Evolutionary conservation across 495 filamentous ascomycete genomes (phyloP), one percentile per base, ranked within the genome.

Genomic region (Daldinia loculata): DNA sequence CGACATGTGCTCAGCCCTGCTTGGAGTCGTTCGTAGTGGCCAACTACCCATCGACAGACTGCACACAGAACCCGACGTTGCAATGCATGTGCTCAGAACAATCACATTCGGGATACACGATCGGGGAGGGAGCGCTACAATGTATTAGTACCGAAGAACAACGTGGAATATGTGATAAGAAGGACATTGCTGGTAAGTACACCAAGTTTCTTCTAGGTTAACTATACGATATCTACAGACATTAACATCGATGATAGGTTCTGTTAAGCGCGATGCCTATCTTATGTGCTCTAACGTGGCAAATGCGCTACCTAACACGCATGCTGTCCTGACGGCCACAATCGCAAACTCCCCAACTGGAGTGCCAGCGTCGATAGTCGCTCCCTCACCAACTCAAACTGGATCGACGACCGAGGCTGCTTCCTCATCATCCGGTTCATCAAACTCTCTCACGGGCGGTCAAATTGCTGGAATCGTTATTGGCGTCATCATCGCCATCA

Each of bases 51-150:
- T 71, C 71, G 14, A 78, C 78, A 62, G 75, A 73, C 65, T 89
- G 87, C 75, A 80, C 82, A n/a, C 70, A 74, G 57, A 78, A 78
- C 19, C 82, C 83, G 36, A 80, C 87, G 43, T 75, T 91, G 66
- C 78, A 80, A 67, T 93, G 90, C 72, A 80, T 93, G 8, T 94
- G 91, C 74, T 78, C 80, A 38, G 83, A 84, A 41, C 81, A 81
- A 51, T 90, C 86, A n/a, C 75, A 71, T 11, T 85, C 84, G 62
- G 89, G 89, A 32, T 89, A 89, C 63, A 92, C 91, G 0, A 61
- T 94, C 53, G 91, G 90, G 11, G 91, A 93, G 77, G 89, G 84
- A 6, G 89, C 86, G 8, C 74, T 91, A 61, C 84, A 86, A 64
- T 94, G 91, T 74, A 83, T 89, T 12, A 76, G 84, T 52, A 84